Conservation (phyloP, 768 basidiomycete species). For the Pulveroboletus sp. region DNA sequence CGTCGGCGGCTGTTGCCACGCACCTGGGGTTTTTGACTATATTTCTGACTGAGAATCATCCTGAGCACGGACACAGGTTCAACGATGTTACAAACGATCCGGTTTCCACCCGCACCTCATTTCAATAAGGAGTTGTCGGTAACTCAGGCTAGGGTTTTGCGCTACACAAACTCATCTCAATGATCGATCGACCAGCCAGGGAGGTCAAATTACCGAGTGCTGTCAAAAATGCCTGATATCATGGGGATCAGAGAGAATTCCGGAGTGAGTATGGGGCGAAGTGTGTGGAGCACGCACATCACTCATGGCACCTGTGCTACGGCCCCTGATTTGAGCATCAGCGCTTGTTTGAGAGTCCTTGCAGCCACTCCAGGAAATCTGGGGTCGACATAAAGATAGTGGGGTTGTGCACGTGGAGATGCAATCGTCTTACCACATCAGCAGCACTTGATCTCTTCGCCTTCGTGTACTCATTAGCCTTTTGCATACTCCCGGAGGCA, state of each 20-base stretch:
- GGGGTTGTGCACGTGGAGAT: neutral
- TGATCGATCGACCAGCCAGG: neutral
- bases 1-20: neutral
- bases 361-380: slow-evolving; percentile 87
- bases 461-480: slow-evolving; percentile 57
- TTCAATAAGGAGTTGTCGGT: slow-evolving; percentile 43
- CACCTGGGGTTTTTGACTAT: slow-evolving; percentile 55
- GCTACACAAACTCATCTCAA: slow-evolving; percentile 23
- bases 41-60: slow-evolving; percentile 40
- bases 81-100: neutral
- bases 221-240: slow-evolving; percentile 49
- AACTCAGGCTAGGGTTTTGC: slow-evolving; percentile 46
- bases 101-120: slow-evolving; percentile 35
- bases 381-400: neutral
- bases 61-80: slow-evolving; percentile 18
- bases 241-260: neutral
- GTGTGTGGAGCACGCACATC: slow-evolving; percentile 41
- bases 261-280: neutral
- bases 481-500: slow-evolving; percentile 59
- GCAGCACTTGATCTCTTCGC: slow-evolving; percentile 73
- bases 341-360: slow-evolving; percentile 82
- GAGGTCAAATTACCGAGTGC: slow-evolving; percentile 40
- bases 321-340: slow-evolving; percentile 61
- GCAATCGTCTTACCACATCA: slow-evolving; percentile 62
- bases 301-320: slow-evolving; percentile 77